Evolutionary conservation across 345 rosid genomes (phyloP).

Genomic region (Cardiospermum halicacabum): DNA sequence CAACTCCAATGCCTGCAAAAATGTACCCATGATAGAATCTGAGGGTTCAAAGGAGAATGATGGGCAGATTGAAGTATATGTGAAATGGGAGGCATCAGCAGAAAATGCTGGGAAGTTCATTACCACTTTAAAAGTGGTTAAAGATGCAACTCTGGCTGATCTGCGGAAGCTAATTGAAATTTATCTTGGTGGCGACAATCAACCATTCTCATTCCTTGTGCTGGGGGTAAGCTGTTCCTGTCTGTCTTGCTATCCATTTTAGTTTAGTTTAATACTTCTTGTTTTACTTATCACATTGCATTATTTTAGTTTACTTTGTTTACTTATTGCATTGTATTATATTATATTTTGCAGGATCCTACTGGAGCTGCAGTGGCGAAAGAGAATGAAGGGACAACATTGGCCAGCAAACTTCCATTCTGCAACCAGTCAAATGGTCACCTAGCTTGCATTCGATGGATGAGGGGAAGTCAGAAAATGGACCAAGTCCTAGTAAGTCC

Average conservation of each 20-base stretch:
- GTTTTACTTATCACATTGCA: too few species aligned
- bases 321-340: neutral
- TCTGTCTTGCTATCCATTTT: neutral
- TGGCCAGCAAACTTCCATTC: conserved; percentile 45
- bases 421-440: conserved; percentile 38
- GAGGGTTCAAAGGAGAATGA: conserved; percentile 49
- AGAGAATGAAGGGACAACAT: conserved; percentile 47
- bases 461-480: conserved; percentile 26
- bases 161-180: conserved; percentile 70
- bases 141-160: conserved; percentile 56
- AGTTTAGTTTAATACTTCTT: too few species aligned
- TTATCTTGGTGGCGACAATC: conserved; percentile 33
- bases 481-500: conserved; percentile 36
- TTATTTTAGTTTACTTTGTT: too few species aligned
- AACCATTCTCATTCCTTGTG: conserved; percentile 34
- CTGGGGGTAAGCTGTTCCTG: neutral
- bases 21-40: conserved; percentile 7
- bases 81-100: conserved; percentile 57
- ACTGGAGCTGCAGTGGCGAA: conserved; percentile 42
- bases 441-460: conserved; percentile 41
- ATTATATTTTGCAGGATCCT: conserved; percentile 60
- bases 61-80: conserved; percentile 45
- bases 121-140: conserved; percentile 45
- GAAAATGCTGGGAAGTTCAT: conserved; percentile 49
- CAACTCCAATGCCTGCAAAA: too few species aligned